phyloP scores from a whole-genome alignment of 768 basidiomycete genomes.

The Auriscalpium vulgare region DNA sequence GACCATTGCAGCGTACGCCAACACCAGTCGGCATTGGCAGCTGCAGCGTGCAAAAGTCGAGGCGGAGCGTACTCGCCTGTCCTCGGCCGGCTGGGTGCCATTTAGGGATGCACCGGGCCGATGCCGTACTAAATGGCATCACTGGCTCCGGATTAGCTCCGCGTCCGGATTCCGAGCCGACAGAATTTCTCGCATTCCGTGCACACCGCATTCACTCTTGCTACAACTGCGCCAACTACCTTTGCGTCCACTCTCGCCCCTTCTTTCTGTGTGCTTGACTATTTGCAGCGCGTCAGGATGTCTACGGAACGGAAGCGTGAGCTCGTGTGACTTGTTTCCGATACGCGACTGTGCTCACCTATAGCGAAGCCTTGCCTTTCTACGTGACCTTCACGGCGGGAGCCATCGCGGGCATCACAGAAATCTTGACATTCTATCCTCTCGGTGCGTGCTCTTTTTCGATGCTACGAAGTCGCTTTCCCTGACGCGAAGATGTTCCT shows the following conservation, averaged over 20 bases:
- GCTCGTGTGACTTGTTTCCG: background rate
- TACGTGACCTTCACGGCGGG: conserved; percentile 89
- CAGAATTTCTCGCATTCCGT: too few species aligned
- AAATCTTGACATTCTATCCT: conserved; percentile 82
- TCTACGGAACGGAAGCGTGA: background rate
- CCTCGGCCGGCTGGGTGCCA: too few species aligned
- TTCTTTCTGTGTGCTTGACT: too few species aligned
- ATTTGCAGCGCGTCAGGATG: background rate
- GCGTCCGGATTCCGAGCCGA: too few species aligned
- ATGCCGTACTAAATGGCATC: background rate
- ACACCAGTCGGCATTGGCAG: conserved; percentile 6
- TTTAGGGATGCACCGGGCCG: too few species aligned
- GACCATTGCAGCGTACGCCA: conserved; percentile 51
- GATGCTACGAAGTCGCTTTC: background rate
- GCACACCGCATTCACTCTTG: too few species aligned
- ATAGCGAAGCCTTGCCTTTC: conserved; percentile 64
- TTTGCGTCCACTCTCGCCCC: too few species aligned
- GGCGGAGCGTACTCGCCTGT: background rate
- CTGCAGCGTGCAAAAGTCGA: background rate
- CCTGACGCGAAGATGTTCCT: background rate
- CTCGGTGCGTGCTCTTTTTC: conserved; percentile 51
- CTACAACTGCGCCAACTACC: too few species aligned
- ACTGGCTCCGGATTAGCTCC: too few species aligned
- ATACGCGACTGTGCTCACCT: background rate
- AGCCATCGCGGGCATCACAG: conserved; percentile 88